Percentiles rank a stretch among this genome's conserved stretches.
Conservation (phyloP, 306 rosid species). For the Neltuma alba region DNA sequence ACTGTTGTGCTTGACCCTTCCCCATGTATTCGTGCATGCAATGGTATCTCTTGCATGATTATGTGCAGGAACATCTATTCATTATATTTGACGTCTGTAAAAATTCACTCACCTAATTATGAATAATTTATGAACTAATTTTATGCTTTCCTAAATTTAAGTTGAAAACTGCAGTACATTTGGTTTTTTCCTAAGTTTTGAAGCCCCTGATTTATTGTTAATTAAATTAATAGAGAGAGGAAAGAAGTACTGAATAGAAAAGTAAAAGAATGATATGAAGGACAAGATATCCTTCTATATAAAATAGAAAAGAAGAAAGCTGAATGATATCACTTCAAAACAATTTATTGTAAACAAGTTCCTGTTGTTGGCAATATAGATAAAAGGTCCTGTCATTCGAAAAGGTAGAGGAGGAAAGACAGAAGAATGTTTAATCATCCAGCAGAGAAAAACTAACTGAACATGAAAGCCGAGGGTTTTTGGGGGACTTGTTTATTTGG, state of each 20-base stretch:
- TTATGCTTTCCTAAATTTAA: conserved; percentile 8
- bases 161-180: background rate
- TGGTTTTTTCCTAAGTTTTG: conserved; percentile 6
- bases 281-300: too few species aligned
- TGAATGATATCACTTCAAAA: too few species aligned
- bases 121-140: conserved; percentile 16
- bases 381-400: background rate
- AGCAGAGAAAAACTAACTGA: background rate
- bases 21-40: conserved; percentile 7
- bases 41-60: conserved; percentile 18
- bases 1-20: conserved; percentile 11
- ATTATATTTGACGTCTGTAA: conserved; percentile 5
- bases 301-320: too few species aligned
- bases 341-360: too few species aligned
- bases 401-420: background rate
- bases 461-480: background rate
- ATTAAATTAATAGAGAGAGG: background rate
- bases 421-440: background rate
- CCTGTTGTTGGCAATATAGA: background rate
- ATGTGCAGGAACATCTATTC: conserved; percentile 2
- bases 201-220: background rate
- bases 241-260: background rate
- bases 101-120: conserved; percentile 2
- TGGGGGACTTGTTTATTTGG: background rate
- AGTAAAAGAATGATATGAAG: background rate